phyloP scores from a whole-genome alignment of 805 yeast species.

The Myxozyma lipomycoides region DNA sequence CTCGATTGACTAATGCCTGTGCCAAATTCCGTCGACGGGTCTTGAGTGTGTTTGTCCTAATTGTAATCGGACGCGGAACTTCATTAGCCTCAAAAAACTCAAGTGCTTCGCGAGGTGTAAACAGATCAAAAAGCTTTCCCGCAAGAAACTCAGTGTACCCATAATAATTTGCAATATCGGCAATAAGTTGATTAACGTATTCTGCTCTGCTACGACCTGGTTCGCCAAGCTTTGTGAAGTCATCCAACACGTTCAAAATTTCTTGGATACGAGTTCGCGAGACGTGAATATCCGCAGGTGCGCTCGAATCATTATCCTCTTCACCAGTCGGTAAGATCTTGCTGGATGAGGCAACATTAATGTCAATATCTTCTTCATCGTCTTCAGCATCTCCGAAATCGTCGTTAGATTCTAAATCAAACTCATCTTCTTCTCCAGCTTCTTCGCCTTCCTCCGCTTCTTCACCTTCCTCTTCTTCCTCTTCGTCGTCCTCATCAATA shows the following conservation, averaged over 20 bases:
- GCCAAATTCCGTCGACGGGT: constrained; percentile 95
- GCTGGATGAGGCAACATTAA: constrained; percentile 61
- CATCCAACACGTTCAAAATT: constrained; percentile 87
- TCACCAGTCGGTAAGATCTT: constrained; percentile 55
- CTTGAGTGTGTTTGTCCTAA: constrained; percentile 93
- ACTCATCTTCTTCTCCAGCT: constrained; percentile 40
- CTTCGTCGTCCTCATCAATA: constrained; percentile 24
- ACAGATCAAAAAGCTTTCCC: constrained; percentile 85
- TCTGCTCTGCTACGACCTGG: constrained; percentile 84
- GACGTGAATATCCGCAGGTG: constrained; percentile 71
- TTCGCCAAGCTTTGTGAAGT: constrained; percentile 76
- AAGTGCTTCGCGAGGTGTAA: constrained; percentile 93
- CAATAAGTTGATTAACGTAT: constrained; percentile 69
- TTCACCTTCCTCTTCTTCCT: constrained; percentile 27
- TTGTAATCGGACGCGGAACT: constrained; percentile 91
- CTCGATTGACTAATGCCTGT: constrained; percentile 89
- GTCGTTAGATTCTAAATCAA: constrained; percentile 49
- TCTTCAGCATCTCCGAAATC: constrained; percentile 41
- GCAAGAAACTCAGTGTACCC: constrained; percentile 92
- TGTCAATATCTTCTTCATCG: constrained; percentile 54
- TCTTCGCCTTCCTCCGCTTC: constrained; percentile 29
- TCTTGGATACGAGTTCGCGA: constrained; percentile 93
- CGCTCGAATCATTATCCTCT: constrained; percentile 54
- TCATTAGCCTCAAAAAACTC: constrained; percentile 99
- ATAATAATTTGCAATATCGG: constrained; percentile 87